Evolutionary conservation across 331 rosid genomes (phyloP), one percentile per base, ranked within the genome.

Genomic region (Phaseolus coccineus): DNA sequence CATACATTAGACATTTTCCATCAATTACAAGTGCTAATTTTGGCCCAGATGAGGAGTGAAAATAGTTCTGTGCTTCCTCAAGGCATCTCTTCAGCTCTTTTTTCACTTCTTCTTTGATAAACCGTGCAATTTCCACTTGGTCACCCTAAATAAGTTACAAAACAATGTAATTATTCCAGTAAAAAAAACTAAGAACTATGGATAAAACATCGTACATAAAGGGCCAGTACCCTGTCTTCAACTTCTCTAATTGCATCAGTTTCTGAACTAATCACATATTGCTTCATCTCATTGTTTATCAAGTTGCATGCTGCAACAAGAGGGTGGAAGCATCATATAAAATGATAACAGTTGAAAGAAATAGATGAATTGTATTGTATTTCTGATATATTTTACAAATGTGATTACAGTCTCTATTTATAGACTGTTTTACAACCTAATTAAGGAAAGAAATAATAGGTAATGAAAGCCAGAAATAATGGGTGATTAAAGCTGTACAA

Each of bases 1-100:
- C 99, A 89, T 95, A 93, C 99, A 95, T 95, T 86, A 95, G 80
- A 83, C 98, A 95, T 70, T 95, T 95, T 53, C 99, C 99, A 87
- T 95, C 99, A 78, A 95, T 95, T 71, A 95, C 93, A 74, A 95
- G 96, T 7, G 99, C 93, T 77, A 95, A 81, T 80, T 95, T 95
- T 69, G 94, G 96, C 77, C 93, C 89, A 85, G 96, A 69, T 30
- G 61, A 3, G 10, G 90, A 73, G 68, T 66, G 87, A 72, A 93
- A 89, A 83, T 74, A 77, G 84, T 77, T 82, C 55, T 87, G 93
- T 62, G 91, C 98, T 91, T 95, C 97, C 82, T 90, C 93, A 14
- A 88, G 91, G 87, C 91, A 89, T 69, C 52, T 91, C 84, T 87
- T 93, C 80, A 95, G 86, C 69, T 88, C 80, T 42, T 44, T 91